Evolutionary conservation across 1,284 basidiomycete species (phyloP), one percentile per base, ranked within the genome.

Genomic region (Ustilago hordei): DNA sequence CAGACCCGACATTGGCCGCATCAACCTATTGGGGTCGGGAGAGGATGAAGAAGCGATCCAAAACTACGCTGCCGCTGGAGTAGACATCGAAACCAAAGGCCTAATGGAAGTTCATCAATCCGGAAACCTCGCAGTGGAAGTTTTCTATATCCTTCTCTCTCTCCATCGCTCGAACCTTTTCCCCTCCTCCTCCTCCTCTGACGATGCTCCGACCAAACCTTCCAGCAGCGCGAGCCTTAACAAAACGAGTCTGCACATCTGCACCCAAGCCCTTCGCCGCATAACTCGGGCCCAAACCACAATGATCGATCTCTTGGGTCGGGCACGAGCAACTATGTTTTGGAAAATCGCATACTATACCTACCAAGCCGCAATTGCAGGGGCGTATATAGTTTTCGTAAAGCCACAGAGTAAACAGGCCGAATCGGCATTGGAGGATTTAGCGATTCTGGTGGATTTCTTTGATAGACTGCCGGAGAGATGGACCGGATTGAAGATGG

Each of bases 311-410:
- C 58, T 64, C 3, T 55, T 75, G 15, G 68, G 73, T 7, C 58
- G 68, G 2, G 53, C 68, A 7, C 55, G 73, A 2, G 73, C 64
- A 15, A 71, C 68, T 34, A 75, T 75, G 73, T 75, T 75, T 34
- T 75, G 73, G 73, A 75, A 71, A 55, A 71, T 75, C 45, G 68
- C 69, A 23, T 75, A 70, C 61, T 75, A 75, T 61, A 68, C 64
- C 8, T 75, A 70, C 47, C 73, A 75, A 50, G 73, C 69, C 12
- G 73, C 73, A 6, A 64, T 75, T 35, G 73, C 73, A 8, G 73
- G 73, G 0, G 73, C 73, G 2, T 71, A 75, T 55, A 70, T 75
- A 9, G 69, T 71, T 2, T 75, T 75, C 57, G 59, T 75, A 0
- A 36, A 63, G 28, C 73, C 73, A 36, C 68, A 70, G 47, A 75